These are phyloP conservation scores for Plantago rigida DNA, from an alignment of 305 asterid genomes.

Conservation along the genomic window DNA sequence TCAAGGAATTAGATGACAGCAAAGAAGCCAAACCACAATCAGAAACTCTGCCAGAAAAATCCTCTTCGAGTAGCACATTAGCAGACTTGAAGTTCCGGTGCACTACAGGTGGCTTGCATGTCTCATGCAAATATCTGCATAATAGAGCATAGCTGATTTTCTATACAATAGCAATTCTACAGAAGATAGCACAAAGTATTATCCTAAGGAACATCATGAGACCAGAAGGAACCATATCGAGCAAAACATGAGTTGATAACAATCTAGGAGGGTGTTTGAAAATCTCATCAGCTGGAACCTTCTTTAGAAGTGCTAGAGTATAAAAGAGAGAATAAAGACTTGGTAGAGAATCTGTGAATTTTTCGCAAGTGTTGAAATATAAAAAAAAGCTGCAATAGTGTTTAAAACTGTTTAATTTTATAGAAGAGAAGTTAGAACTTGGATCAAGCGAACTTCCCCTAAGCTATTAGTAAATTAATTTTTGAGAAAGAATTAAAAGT, in stretches of 20 bases:
- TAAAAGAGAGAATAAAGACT: too few species aligned
- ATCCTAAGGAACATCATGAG: conserved; percentile 1
- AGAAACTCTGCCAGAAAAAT: conserved; percentile 55
- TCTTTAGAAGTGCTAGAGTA: too few species aligned
- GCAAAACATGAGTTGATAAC: background rate
- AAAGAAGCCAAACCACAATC: conserved; percentile 76
- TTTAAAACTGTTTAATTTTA: too few species aligned
- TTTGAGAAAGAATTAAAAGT: too few species aligned
- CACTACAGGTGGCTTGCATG: conserved; percentile 52
- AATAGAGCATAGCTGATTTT: conserved; percentile 25
- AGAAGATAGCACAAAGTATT: conserved; percentile 2
- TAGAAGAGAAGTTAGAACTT: too few species aligned
- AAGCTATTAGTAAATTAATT: too few species aligned
- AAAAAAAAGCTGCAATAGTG: too few species aligned
- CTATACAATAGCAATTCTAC: conserved; percentile 13
- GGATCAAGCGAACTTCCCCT: too few species aligned
- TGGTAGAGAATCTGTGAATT: too few species aligned
- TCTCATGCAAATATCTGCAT: conserved; percentile 90
- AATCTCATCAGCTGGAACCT: too few species aligned
- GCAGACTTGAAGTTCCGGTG: conserved; percentile 79
- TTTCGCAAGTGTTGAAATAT: too few species aligned
- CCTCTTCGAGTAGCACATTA: conserved; percentile 64
- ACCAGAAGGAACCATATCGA: conserved; percentile 9
- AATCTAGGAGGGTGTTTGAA: too few species aligned
- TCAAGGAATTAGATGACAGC: conserved; percentile 49